A percentile compares a stretch with the other conserved stretches of the same genome.
Conservation (phyloP, 495 filamentous ascomycete genomes). For the Podospora australis region DNA sequence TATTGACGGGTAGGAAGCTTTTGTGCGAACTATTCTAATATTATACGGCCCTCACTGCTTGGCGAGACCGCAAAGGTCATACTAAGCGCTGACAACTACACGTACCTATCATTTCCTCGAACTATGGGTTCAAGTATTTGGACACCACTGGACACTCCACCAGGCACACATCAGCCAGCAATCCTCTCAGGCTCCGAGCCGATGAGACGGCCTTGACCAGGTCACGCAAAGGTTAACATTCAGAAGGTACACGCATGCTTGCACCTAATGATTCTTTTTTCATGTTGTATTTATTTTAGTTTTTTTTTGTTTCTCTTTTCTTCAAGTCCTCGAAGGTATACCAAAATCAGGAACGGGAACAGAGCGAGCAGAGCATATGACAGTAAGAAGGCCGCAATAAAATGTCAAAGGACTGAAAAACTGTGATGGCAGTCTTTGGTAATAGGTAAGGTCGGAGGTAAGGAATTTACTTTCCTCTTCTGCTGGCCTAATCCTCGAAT, state of each 20-base stretch:
- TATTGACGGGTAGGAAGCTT: not conserved
- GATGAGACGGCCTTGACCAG: not conserved
- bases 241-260: constrained; percentile 1
- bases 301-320: not conserved
- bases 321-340: not conserved
- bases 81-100: not conserved
- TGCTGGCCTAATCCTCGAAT: constrained; percentile 3
- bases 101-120: not conserved
- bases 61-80: no score
- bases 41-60: not conserved
- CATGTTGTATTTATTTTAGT: not conserved
- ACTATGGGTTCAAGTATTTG: not conserved
- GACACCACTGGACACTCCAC: not conserved
- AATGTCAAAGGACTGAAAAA: not conserved
- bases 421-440: not conserved
- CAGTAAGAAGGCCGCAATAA: not conserved
- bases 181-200: no score
- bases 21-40: not conserved
- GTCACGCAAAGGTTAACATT: not conserved
- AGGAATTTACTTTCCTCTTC: not conserved
- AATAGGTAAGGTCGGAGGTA: not conserved
- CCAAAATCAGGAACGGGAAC: not conserved
- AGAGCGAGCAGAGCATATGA: not conserved
- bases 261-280: not conserved
- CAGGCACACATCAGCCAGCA: not conserved